Conservation (phyloP, 2,329 filamentous ascomycete genomes). For the Fusarium oligoseptatum region DNA sequence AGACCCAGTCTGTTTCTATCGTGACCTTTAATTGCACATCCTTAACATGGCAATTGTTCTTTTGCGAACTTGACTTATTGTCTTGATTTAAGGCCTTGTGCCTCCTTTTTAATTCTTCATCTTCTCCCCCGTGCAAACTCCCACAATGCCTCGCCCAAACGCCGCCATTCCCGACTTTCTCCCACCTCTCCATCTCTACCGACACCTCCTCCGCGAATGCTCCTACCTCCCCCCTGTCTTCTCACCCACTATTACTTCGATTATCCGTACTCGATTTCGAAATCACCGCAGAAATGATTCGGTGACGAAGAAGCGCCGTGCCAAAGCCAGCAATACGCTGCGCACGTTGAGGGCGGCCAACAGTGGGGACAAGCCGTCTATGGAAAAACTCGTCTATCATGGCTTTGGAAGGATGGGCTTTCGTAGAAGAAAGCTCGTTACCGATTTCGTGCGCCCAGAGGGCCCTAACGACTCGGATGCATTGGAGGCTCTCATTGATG, state of each 20-base stretch:
- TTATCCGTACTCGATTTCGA: slow-evolving; percentile 63
- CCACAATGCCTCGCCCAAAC: slow-evolving; percentile 48
- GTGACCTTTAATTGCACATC: neutral
- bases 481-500: slow-evolving; percentile 52
- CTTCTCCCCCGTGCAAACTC: neutral
- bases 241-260: slow-evolving; percentile 57
- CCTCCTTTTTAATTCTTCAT: slow-evolving; percentile 4
- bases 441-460: slow-evolving; percentile 53
- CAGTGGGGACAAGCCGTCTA: slow-evolving; percentile 60
- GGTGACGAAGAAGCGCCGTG: slow-evolving; percentile 50
- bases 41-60: neutral
- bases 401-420: slow-evolving; percentile 68
- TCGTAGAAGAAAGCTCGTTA: slow-evolving; percentile 63
- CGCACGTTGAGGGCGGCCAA: slow-evolving; percentile 67
- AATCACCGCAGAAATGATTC: slow-evolving; percentile 50
- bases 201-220: slow-evolving; percentile 71
- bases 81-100: slow-evolving; percentile 7
- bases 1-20: neutral
- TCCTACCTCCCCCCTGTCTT: slow-evolving; percentile 70
- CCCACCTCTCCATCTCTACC: slow-evolving; percentile 60
- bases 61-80: neutral
- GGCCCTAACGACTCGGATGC: slow-evolving; percentile 57
- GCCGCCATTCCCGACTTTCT: slow-evolving; percentile 43
- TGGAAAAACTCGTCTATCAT: slow-evolving; percentile 62
- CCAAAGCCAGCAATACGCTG: slow-evolving; percentile 58